phyloP scores from a whole-genome alignment of 1,284 basidiomycete genomes.

The Phylloboletellus chloephorus region DNA sequence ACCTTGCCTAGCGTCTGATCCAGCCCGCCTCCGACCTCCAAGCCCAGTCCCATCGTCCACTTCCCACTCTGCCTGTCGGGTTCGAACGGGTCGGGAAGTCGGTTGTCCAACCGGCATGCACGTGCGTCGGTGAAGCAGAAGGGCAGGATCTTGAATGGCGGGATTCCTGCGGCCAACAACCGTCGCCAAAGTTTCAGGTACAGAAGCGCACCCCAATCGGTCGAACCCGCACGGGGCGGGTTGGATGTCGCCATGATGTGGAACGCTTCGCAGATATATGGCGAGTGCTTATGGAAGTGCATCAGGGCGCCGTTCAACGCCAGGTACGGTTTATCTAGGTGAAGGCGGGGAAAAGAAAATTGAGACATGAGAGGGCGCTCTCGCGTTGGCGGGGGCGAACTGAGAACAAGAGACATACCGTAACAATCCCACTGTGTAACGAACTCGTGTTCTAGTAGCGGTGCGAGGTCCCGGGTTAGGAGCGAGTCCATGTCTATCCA shows the following conservation, averaged over 20 bases:
- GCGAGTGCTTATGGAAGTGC: conserved; percentile 84
- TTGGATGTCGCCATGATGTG: conserved; percentile 76
- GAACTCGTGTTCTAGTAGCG: conserved; percentile 87
- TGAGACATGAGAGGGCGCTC: background rate
- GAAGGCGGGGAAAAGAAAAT: background rate
- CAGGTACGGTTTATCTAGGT: conserved; percentile 77
- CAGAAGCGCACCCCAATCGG: conserved; percentile 88
- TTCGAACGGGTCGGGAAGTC: conserved; percentile 86
- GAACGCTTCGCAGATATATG: conserved; percentile 93
- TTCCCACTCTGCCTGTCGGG: conserved; percentile 36
- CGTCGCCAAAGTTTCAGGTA: conserved; percentile 89
- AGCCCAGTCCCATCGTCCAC: conserved; percentile 54
- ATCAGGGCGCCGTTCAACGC: conserved; percentile 90
- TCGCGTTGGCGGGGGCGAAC: background rate
- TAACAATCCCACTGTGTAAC: conserved; percentile 97
- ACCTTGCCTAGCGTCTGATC: conserved; percentile 63
- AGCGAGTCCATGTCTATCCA: conserved; percentile 97
- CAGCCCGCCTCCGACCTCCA: conserved; percentile 61
- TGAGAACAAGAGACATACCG: conserved; percentile 46
- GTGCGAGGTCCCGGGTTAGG: conserved; percentile 77
- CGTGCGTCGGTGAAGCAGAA: conserved; percentile 91
- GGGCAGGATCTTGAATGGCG: conserved; percentile 85
- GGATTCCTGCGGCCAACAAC: conserved; percentile 63
- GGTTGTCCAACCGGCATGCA: conserved; percentile 82
- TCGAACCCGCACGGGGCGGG: conserved; percentile 70